phyloP scores from a whole-genome alignment of 176 grass and related monocot species.

The Oryza coarctata region DNA sequence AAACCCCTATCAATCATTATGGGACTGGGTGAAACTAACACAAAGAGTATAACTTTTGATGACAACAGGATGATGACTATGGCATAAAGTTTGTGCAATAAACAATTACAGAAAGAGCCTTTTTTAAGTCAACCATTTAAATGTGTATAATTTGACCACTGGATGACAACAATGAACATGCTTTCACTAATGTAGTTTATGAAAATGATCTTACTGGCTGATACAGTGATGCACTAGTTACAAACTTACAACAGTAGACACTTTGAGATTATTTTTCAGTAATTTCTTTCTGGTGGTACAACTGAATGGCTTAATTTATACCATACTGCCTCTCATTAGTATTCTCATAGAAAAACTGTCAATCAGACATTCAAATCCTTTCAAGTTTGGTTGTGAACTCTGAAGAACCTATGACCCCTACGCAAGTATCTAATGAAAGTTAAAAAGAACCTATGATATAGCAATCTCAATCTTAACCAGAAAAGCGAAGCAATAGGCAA shows the following conservation, averaged over 20 bases:
- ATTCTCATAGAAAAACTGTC: not conserved
- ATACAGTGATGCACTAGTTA: not conserved
- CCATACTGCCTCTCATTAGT: not conserved
- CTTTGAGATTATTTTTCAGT: not conserved
- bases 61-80: conserved; percentile 1
- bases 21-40: conserved; percentile 16
- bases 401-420: not conserved
- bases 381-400: not conserved
- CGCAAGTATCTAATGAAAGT: not conserved
- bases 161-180: not conserved
- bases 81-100: conserved; percentile 7
- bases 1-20: conserved; percentile 21
- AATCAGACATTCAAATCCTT: not conserved
- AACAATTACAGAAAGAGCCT: conserved; percentile 7
- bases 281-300: not conserved
- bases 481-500: conserved; percentile 29
- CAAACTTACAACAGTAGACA: not conserved
- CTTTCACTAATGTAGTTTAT: conserved; percentile 3
- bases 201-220: not conserved
- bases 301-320: not conserved
- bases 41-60: conserved; percentile 19
- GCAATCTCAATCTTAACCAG: conserved; percentile 32
- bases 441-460: conserved; percentile 26
- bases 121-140: not conserved
- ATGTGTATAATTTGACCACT: not conserved